Conservation (phyloP, 176 grass and related monocot species). For the Sorghum bicolor region Sorghum_bicolor_NCBIv3 NC_012872.2:69079001-69079500, state of each 20-base stretch:
- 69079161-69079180: background rate
- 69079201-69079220: slow-evolving; percentile 11
- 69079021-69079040: no score
- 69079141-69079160: background rate
- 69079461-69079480: background rate
- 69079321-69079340: background rate
- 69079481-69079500: background rate
- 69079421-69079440: background rate
- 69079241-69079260: background rate
- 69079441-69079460: background rate
- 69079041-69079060: no score
- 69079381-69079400: background rate
- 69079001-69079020: no score
- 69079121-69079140: background rate
- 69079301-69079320: background rate
- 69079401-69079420: background rate
- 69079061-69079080: no score
- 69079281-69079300: background rate
- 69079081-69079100: no score
- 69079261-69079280: slow-evolving; percentile 8
- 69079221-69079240: background rate
- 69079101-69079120: background rate
- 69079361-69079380: background rate
- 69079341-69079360: background rate
- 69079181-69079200: background rate